Base-by-base conservation (phyloP, 2,329 filamentous ascomycete genomes). In the Trichoderma sp. region DNA sequence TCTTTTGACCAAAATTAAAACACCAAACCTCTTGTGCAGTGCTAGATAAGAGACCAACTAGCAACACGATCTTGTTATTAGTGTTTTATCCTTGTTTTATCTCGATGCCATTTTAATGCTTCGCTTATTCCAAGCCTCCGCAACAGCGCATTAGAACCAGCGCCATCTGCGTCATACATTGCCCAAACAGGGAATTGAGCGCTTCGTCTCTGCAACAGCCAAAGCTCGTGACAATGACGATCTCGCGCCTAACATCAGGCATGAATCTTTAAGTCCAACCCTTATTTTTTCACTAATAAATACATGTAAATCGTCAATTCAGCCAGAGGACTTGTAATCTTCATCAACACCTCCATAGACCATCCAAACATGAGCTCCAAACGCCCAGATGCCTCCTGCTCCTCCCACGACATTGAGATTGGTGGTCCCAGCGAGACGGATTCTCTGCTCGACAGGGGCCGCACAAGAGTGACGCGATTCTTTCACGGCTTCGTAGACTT, bases 401-500 rank as follows among this genome's bases (percentile, higher is more conserved):
- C 65, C 21, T 71, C 68, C 18, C 68, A 16, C 45, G 71, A 74
- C 21, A 41, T 71, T 18, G 74, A 75, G 12, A 41, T 71, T n/a
- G 74, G 53, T 0, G 59, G 53, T 11, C 35, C 67, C 21, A 81
- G 79, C 75, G 83, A 85, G 78, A 78, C 80, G 1, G 80, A 82
- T 29, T 82, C 83, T 33, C 83, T 91, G 31, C 84, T 89, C 41
- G 85, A 86, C 64, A 83, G 86, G 24, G 84, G 89, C 75, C 84
- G 87, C 77, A 83, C 85, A 72, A 85, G 84, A 71, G 88, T 89
- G 29, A 84, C 86, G 77, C 86, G 86, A 76, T 84, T 90, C 75
- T 91, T 89, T 86, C 85, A 89, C 41, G 91, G 91, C 53, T 94
- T 94, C 81, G 82, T 91, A 78, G 92, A 94, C 81, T 95, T 94